phyloP scores from a whole-genome alignment of 495 filamentous ascomycete species.

The Apiosordaria backusii region DNA sequence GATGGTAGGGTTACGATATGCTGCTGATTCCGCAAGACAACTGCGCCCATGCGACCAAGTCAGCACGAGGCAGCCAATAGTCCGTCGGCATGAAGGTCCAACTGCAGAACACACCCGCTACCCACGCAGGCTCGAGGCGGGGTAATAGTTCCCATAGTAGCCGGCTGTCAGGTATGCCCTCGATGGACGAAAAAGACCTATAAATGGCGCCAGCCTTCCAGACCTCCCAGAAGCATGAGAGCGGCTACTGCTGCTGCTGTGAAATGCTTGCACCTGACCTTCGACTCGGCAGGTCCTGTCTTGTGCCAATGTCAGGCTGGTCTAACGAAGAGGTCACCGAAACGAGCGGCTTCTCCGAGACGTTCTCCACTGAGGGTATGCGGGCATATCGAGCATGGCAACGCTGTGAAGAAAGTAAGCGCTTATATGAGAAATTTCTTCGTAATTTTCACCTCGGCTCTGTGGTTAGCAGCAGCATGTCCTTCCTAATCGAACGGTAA shows the following conservation, averaged over 20 bases:
- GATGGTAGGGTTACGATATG: not conserved
- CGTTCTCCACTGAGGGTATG: not conserved
- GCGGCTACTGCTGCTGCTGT: not conserved
- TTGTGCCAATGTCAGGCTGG: not conserved
- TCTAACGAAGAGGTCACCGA: not conserved
- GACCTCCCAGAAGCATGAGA: too few relatives aligned
- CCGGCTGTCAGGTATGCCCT: not conserved
- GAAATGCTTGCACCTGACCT: not conserved
- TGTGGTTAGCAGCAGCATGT: not conserved
- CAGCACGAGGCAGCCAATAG: conserved; percentile 25
- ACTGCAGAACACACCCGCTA: conserved; percentile 11
- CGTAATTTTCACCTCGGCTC: not conserved
- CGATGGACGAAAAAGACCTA: not conserved
- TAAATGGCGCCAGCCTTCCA: not conserved
- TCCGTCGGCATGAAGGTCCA: conserved; percentile 5
- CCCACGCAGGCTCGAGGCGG: not conserved
- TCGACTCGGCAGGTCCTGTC: not conserved
- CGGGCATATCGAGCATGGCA: not conserved
- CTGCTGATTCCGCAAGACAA: conserved; percentile 7
- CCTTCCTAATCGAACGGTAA: not conserved
- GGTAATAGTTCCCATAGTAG: not conserved
- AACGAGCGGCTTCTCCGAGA: not conserved
- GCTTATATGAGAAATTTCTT: not conserved
- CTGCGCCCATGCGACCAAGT: not conserved
- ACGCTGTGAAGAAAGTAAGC: not conserved